These are phyloP conservation scores for Dothideomycetidae sp. DNA, from an alignment of 2,329 filamentous ascomycete species.

Conservation along the genomic window DNA sequence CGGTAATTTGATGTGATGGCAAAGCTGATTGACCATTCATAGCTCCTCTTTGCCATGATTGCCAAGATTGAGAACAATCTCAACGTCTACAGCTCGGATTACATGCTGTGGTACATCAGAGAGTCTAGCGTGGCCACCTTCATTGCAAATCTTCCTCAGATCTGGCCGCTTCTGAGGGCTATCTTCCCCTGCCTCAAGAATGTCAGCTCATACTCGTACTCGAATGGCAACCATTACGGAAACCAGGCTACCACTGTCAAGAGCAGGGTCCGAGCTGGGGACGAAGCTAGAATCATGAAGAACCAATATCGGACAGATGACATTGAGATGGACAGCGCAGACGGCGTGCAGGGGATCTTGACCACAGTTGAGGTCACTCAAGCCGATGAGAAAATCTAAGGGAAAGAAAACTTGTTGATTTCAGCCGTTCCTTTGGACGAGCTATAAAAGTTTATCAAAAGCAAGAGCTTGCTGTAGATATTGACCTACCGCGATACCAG, in stretches of 20 bases:
- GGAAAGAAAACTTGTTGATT: neutral
- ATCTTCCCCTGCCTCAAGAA: conserved; percentile 7
- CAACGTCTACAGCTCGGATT: conserved; percentile 32
- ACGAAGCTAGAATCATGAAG: conserved; percentile 2
- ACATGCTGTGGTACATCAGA: conserved; percentile 42
- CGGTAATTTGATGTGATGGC: too few species aligned
- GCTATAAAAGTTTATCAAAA: neutral
- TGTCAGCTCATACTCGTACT: neutral
- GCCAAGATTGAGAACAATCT: conserved; percentile 36
- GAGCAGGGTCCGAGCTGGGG: conserved; percentile 1
- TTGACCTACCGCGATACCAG: neutral
- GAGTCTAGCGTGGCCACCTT: conserved; percentile 40
- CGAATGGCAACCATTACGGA: conserved; percentile 4
- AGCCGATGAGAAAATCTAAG: conserved; percentile 5
- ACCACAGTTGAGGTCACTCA: conserved; percentile 7
- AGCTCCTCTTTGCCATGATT: conserved; percentile 30
- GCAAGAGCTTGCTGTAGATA: neutral
- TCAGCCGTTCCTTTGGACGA: too few species aligned
- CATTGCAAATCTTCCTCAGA: conserved; percentile 39
- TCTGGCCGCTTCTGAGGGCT: conserved; percentile 38
- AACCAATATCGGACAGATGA: conserved; percentile 1
- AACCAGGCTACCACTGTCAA: conserved; percentile 4
- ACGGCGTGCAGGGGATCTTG: conserved; percentile 1
- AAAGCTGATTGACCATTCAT: too few species aligned
- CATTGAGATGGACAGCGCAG: conserved; percentile 2